A percentile compares a stretch with the other conserved stretches of the same genome.
phyloP scores from a whole-genome alignment of 116 monocot species.

The Cymodocea nodosa region DNA sequence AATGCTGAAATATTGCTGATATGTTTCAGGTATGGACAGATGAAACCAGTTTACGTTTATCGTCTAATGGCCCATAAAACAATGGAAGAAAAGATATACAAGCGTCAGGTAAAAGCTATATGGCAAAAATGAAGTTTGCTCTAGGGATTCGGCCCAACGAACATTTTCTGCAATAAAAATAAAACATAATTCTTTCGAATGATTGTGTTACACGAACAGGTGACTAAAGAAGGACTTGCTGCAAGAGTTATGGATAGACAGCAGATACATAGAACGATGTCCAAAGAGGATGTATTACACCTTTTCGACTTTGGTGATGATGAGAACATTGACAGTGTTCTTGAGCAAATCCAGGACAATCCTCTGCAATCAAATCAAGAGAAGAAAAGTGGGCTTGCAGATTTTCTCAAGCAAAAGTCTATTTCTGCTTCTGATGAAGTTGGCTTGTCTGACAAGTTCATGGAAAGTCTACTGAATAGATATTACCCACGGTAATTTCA shows the following conservation, averaged over 20 bases:
- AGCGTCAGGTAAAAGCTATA: constrained; percentile 60
- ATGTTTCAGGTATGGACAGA: constrained; percentile 78
- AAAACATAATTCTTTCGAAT: neutral
- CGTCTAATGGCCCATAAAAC: constrained; percentile 88
- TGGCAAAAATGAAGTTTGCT: no score
- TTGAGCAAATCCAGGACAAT: constrained; percentile 27
- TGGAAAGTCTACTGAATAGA: constrained; percentile 50
- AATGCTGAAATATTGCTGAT: constrained; percentile 1
- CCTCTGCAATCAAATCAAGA: constrained; percentile 7
- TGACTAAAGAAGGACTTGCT: constrained; percentile 93
- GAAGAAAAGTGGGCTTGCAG: constrained; percentile 8
- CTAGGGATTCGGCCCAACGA: no score
- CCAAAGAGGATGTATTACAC: constrained; percentile 87
- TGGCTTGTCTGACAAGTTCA: constrained; percentile 52
- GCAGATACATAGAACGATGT: constrained; percentile 90
- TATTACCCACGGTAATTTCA: constrained; percentile 39
- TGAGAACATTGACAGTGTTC: constrained; percentile 30
- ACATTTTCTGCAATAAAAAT: neutral
- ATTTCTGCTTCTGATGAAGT: constrained; percentile 8
- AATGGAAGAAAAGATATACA: constrained; percentile 99
- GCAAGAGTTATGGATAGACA: constrained; percentile 93
- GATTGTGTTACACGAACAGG: constrained; percentile 30
- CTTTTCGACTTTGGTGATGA: constrained; percentile 95
- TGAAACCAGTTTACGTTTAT: constrained; percentile 90
- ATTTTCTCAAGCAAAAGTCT: constrained; percentile 17